Evolutionary conservation across 2,329 filamentous ascomycete species (phyloP).

Genomic region (Ceratocystis alfenasii): DNA sequence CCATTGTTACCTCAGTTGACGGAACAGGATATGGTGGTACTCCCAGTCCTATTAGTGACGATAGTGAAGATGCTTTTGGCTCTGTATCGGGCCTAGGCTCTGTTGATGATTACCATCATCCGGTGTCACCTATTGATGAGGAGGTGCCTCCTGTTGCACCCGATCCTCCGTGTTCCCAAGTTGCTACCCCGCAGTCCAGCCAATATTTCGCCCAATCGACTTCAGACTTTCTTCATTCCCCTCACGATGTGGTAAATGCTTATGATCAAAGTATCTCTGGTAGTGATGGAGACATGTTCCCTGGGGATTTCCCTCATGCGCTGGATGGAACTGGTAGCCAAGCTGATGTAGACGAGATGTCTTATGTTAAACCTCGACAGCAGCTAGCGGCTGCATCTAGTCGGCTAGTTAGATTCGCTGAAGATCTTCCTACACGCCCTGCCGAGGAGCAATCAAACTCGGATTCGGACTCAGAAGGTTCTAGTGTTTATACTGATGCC

Average conservation of each 20-base stretch:
- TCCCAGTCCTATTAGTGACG: conserved; percentile 23
- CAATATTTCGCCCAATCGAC: neutral
- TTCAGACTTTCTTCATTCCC: neutral
- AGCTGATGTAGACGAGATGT: neutral
- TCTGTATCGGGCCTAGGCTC: conserved; percentile 17
- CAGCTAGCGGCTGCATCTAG: neutral
- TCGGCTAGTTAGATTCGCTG: conserved; percentile 28
- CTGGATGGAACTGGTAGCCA: neutral
- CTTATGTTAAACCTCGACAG: neutral
- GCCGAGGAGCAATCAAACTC: conserved; percentile 13
- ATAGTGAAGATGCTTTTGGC: conserved; percentile 27
- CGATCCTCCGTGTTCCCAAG: neutral
- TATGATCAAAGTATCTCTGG: neutral
- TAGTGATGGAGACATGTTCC: neutral
- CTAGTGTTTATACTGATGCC: conserved; percentile 62
- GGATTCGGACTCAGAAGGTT: conserved; percentile 34
- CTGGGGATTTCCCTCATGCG: neutral
- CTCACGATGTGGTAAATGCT: neutral
- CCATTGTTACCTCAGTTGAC: conserved; percentile 58
- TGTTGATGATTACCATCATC: conserved; percentile 11
- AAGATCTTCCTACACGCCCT: conserved; percentile 29
- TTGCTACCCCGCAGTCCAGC: neutral
- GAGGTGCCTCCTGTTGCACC: conserved; percentile 12
- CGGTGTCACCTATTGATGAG: conserved; percentile 21
- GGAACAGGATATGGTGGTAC: conserved; percentile 42